Evolutionary conservation across 441 rosid species (phyloP).

Genomic region (Populus tomentosa): DNA sequence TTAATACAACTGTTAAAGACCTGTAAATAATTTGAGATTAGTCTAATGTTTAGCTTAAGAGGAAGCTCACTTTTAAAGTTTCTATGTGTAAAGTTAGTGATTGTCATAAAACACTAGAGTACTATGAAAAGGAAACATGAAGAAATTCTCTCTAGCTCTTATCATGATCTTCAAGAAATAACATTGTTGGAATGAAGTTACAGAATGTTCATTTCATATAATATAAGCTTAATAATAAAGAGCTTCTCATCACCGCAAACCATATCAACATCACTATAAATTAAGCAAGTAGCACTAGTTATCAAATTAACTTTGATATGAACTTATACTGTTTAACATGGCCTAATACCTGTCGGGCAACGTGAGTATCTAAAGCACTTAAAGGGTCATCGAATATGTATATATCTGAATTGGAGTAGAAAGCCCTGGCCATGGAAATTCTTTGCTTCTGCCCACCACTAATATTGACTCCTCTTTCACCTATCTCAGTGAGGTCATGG

Average conservation of each 20-base stretch:
- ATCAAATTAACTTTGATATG: no score
- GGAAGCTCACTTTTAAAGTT: constrained; percentile 3
- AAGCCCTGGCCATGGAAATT: constrained; percentile 96
- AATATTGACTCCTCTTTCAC: constrained; percentile 96
- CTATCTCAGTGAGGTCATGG: constrained; percentile 91
- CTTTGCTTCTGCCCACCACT: constrained; percentile 99
- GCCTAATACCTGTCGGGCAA: constrained; percentile 70
- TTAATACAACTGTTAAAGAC: constrained; percentile 86
- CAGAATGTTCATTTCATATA: not conserved
- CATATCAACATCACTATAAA: not conserved
- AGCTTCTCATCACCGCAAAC: not conserved
- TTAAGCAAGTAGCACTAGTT: not conserved
- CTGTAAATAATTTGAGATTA: constrained; percentile 40
- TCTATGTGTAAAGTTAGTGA: not conserved
- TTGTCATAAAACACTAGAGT: not conserved
- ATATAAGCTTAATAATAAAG: not conserved
- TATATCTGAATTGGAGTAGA: constrained; percentile 84
- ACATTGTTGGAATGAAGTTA: not conserved
- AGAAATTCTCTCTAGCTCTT: not conserved
- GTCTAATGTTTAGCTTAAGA: constrained; percentile 10
- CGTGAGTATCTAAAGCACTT: constrained; percentile 97
- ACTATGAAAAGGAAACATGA: not conserved
- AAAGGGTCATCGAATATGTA: constrained; percentile 97
- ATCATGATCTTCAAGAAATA: not conserved
- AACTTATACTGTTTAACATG: not conserved